Percentiles rank a stretch among this genome's conserved stretches.
Conservation (phyloP, 768 basidiomycete species). For the Antrodiella citrinella region DNA sequence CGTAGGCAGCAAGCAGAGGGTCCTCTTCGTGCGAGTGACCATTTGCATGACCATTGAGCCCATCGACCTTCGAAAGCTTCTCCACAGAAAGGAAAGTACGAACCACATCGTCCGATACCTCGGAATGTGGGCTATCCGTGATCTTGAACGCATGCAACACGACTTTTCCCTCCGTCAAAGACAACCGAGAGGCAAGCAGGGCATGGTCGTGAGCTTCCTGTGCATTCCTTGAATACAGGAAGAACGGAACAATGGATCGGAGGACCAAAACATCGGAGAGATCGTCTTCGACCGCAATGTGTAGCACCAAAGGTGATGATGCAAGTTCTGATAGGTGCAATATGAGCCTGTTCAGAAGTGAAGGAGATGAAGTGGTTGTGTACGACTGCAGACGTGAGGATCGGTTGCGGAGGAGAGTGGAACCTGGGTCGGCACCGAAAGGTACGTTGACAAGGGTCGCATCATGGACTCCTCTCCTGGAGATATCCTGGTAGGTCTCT, state of each 20-base stretch:
- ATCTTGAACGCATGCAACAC: slow-evolving; percentile 83
- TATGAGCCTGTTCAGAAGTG: slow-evolving; percentile 51
- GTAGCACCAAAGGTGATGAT: slow-evolving; percentile 56
- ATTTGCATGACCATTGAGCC: slow-evolving; percentile 16
- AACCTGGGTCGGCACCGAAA: slow-evolving; percentile 56
- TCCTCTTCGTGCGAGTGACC: slow-evolving; percentile 25
- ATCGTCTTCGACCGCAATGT: slow-evolving; percentile 53
- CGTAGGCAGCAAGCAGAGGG: slow-evolving; percentile 49
- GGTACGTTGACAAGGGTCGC: slow-evolving; percentile 42
- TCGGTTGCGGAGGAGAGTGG: slow-evolving; percentile 42
- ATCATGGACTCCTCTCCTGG: slow-evolving; percentile 8
- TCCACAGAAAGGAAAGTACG: slow-evolving; percentile 50
- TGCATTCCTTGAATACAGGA: slow-evolving; percentile 66
- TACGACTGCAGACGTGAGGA: slow-evolving; percentile 45
- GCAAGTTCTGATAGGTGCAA: slow-evolving; percentile 65
- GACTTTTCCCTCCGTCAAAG: slow-evolving; percentile 57
- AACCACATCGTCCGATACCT: slow-evolving; percentile 52
- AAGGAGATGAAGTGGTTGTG: slow-evolving; percentile 43
- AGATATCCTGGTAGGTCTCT: slow-evolving; percentile 25
- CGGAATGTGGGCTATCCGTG: slow-evolving; percentile 31
- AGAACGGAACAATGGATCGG: slow-evolving; percentile 71
- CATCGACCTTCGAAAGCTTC: slow-evolving; percentile 17
- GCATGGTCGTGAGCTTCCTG: slow-evolving; percentile 90
- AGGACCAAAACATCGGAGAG: slow-evolving; percentile 71
- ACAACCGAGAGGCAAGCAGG: slow-evolving; percentile 75